Evolutionary conservation across 2,329 filamentous ascomycete species (phyloP), one percentile per base, ranked within the genome.

Genomic region (Ophiostoma sp.): DNA sequence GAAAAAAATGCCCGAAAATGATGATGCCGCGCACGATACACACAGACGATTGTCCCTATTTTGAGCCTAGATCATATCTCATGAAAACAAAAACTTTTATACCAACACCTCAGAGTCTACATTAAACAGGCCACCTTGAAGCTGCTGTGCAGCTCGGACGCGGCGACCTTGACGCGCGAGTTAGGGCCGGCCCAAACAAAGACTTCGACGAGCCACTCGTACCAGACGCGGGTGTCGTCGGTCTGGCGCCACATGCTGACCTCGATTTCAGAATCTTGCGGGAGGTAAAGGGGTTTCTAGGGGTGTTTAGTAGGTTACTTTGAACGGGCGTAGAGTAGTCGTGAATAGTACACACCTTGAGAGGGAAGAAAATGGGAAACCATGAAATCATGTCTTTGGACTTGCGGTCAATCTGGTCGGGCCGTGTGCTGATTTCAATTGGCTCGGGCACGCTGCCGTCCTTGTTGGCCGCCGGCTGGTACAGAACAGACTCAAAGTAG

Each of bases 321-420:
- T 9, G 11, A 42, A 12, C 12, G 5, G 11, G 11, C 39, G 39
- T 42, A 42, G 39, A 42, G 6, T 42, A 11, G 11, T 8, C 2
- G 39, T 42, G 2, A 12, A 12, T 42, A 12, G 39, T 36, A 80
- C 88, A 79, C 85, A 95, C 94, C 90, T 96, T 97, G 17, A 99
- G 84, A 0, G 97, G 96, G 80, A 99, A 99, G 84, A 95, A 98
- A 39, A 99, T 98, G 0, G 96, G 96, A 81, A 99, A 99, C 96
- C 96, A 99, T 72, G 93, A 97, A 76, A 98, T 97, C 97, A 99
- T 99, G 78, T 97, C 95, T 80, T 92, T 92, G 85, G 94, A 97
- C 88, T 98, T 98, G 73, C 85, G 85, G 72, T 96, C 93, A 83
- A 99, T 98, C 39, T 92, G 93, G 76, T 97, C 92, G 0, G 96